phyloP scores from a whole-genome alignment of 257 asterid genomes.

The Forsythia viridissima region DNA sequence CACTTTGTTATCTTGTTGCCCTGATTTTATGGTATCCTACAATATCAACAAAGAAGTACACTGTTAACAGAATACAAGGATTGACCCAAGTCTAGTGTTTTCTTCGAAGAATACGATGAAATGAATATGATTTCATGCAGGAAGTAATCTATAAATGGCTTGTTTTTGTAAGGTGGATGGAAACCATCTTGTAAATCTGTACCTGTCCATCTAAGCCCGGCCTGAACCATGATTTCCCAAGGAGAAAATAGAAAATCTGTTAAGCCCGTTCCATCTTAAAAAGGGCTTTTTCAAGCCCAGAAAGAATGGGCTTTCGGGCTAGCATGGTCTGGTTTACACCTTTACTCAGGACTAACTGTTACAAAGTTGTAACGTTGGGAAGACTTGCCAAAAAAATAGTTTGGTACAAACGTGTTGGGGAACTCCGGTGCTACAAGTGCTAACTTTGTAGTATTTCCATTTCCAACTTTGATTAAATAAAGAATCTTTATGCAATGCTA shows the following conservation, averaged over 20 bases:
- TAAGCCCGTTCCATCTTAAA: too few relatives aligned
- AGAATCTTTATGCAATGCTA: background rate
- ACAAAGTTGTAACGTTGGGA: background rate
- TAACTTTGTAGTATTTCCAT: background rate
- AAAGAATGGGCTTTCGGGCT: too few relatives aligned
- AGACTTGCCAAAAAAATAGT: background rate
- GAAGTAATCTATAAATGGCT: background rate
- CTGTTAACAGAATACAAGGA: background rate
- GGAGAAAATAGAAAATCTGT: background rate
- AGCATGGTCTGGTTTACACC: too few relatives aligned
- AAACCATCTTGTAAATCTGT: background rate
- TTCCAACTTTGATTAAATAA: too few relatives aligned
- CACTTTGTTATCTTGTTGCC: constrained; percentile 46
- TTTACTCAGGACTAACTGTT: background rate
- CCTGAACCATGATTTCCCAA: background rate
- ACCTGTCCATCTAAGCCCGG: background rate
- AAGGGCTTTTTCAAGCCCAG: too few relatives aligned
- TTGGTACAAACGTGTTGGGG: background rate
- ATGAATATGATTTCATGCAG: background rate
- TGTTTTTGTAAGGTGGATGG: background rate
- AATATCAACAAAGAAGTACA: background rate
- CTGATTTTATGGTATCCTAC: constrained; percentile 63
- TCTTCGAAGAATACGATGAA: background rate
- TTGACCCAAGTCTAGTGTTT: background rate
- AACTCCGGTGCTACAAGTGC: background rate